These are phyloP conservation scores for Zymoseptoria crescenta DNA, from an alignment of 2,329 filamentous ascomycete species.

Conservation along the genomic window DNA sequence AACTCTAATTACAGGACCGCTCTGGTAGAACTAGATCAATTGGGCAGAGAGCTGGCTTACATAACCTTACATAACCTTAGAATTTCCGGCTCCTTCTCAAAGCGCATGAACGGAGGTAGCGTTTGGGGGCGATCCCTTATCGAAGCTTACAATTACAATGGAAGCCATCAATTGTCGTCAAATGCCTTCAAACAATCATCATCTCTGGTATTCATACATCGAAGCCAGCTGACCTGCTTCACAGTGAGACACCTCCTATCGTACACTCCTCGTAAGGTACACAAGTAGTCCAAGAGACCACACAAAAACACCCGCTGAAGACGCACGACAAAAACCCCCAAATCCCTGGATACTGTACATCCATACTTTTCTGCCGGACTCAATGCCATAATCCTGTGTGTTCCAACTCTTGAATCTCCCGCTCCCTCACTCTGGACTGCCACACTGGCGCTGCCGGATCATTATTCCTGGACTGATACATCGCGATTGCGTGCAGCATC, in stretches of 20 bases:
- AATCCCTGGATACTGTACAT: background rate
- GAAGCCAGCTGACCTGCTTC: background rate
- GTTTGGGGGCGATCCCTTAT: too few species aligned
- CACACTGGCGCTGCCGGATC: background rate
- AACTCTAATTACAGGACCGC: background rate
- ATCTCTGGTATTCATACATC: background rate
- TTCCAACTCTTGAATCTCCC: background rate
- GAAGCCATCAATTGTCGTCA: background rate
- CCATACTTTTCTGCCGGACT: background rate
- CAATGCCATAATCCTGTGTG: background rate
- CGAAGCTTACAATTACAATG: too few species aligned
- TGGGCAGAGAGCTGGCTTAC: too few species aligned
- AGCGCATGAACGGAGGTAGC: too few species aligned
- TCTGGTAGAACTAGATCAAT: background rate
- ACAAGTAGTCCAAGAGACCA: background rate
- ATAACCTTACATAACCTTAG: too few species aligned
- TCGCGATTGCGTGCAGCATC: conserved; percentile 3
- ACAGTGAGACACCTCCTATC: background rate
- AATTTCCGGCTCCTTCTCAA: too few species aligned
- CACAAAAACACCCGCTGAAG: background rate
- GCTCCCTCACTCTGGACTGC: background rate
- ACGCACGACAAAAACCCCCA: background rate
- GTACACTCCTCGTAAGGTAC: background rate
- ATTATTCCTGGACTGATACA: background rate
- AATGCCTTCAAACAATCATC: background rate